Evolutionary conservation across 1,284 basidiomycete species (phyloP), one percentile per base, ranked within the genome.

Genomic region (Meira miltonrushii): DNA sequence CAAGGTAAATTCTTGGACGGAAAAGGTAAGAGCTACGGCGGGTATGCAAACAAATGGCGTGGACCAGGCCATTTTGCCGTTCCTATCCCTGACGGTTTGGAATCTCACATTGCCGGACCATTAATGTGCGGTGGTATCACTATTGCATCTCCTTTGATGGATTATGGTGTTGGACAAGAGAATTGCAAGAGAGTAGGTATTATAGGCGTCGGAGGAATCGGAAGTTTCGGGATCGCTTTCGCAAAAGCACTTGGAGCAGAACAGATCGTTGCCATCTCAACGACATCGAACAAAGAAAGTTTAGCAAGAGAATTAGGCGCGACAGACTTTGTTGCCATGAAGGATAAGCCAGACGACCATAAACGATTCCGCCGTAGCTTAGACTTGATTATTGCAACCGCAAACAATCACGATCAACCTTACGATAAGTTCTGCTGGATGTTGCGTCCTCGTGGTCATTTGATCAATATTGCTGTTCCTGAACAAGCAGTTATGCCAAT

Each of bases 1-100:
- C 78, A 83, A 68, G 76, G 77, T 17, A 79, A 80, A 55, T 85
- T 84, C 75, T 81, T 80, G 39, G 84, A 84, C 39, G 69, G 67
- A 3, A 54, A 50, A 15, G 71, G 71, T 17, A 61, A 44, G 38
- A 64, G 65, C 13, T 61, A 64, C 61, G 71, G 71, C 17, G 71
- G 69, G 1, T 73, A 73, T 50, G 69, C 71, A n/a, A 65, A 59
- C 33, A 66, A 68, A 65, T 64, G 69, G 51, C 61, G 74, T 38
- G 62, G 68, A 38, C 64, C 67, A 17, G 69, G 64, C 7, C 65
- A 71, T 58, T 75, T 75, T 57, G 74, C 71, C 17, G 66, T 75
- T 1, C 69, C 71, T 59, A 72, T 77, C 46, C 74, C 74, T 38
- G 72, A 77, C 7, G 55, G 57, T 0, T 58, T 77, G 4, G 68